These are phyloP conservation scores for Fusarium robinianum DNA, from an alignment of 2,329 filamentous ascomycete genomes.

Conservation along the genomic window DNA sequence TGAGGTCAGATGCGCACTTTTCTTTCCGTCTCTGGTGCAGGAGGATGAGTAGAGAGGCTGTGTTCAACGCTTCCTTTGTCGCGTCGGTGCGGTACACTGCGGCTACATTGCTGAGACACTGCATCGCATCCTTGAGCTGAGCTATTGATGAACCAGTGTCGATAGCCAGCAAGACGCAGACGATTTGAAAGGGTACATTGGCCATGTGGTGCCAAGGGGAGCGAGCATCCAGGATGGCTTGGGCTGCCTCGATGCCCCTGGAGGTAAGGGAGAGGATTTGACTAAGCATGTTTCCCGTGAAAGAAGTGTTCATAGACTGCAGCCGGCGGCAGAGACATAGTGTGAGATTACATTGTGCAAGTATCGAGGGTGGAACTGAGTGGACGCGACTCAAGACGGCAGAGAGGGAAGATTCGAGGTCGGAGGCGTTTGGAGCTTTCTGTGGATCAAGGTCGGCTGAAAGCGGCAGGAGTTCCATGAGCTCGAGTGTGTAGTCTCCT, in stretches of 20 bases:
- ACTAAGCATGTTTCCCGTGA: slow-evolving; percentile 49
- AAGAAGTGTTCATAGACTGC: slow-evolving; percentile 53
- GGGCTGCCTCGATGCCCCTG: slow-evolving; percentile 52
- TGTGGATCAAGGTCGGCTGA: slow-evolving; percentile 60
- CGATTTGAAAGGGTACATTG: slow-evolving; percentile 63
- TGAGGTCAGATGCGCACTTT: slow-evolving; percentile 45
- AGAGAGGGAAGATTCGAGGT: slow-evolving; percentile 49
- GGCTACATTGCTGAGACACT: slow-evolving; percentile 48
- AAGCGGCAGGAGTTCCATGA: slow-evolving; percentile 57
- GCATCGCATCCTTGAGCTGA: slow-evolving; percentile 56
- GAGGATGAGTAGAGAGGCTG: slow-evolving; percentile 57
- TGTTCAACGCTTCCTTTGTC: slow-evolving; percentile 58
- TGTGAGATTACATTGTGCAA: slow-evolving; percentile 59
- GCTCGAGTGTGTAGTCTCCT: slow-evolving; percentile 51
- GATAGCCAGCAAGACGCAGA: slow-evolving; percentile 60
- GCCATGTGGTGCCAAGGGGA: slow-evolving; percentile 63
- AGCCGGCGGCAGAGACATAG: slow-evolving; percentile 60
- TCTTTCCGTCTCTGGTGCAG: slow-evolving; percentile 57
- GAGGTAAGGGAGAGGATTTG: slow-evolving; percentile 52
- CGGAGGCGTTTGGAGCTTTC: slow-evolving; percentile 45
- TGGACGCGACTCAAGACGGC: slow-evolving; percentile 48
- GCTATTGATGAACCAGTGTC: slow-evolving; percentile 55
- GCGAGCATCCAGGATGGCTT: slow-evolving; percentile 48
- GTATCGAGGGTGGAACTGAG: slow-evolving; percentile 47
- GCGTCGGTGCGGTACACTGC: slow-evolving; percentile 51